Percentiles rank a stretch among this genome's conserved stretches.
Conservation (phyloP, 2,329 filamentous ascomycete genomes). For the Cytospora paraplurivora region DNA sequence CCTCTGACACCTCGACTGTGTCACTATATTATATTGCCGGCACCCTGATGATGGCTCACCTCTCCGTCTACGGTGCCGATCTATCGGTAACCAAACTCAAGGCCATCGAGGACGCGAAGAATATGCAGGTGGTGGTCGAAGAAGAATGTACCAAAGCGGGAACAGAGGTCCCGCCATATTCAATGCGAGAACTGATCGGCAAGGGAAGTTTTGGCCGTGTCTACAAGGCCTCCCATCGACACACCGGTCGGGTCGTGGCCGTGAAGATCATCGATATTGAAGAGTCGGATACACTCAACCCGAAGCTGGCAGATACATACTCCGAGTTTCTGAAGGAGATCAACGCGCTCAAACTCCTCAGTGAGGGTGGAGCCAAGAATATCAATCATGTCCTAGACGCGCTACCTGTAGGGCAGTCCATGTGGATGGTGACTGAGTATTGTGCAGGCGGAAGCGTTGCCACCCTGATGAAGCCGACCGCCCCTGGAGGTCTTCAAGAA, state of each 20-base stretch:
- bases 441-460: conserved; percentile 82
- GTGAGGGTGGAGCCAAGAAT: conserved; percentile 73
- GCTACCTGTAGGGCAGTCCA: conserved; percentile 72
- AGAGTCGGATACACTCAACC: conserved; percentile 69
- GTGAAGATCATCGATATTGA: conserved; percentile 87
- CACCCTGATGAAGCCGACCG: conserved; percentile 69
- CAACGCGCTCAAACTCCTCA: conserved; percentile 69
- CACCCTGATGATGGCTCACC: conserved; percentile 41
- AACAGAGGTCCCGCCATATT: conserved; percentile 64
- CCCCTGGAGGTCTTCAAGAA: conserved; percentile 66
- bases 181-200: conserved; percentile 72
- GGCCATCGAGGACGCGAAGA: conserved; percentile 68
- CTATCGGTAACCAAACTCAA: conserved; percentile 56
- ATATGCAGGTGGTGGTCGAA: conserved; percentile 66
- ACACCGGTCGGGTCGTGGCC: conserved; percentile 61
- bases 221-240: conserved; percentile 61
- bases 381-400: conserved; percentile 83
- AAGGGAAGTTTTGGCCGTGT: conserved; percentile 76
- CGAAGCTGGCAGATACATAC: conserved; percentile 66
- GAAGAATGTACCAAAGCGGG: conserved; percentile 63
- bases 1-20: background rate
- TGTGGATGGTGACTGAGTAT: conserved; percentile 89
- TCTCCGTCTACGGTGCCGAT: conserved; percentile 46
- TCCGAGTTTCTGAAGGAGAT: conserved; percentile 71
- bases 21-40: background rate